Evolutionary conservation across 805 yeast genomes (phyloP).

Genomic region (Lachancea lanzarotensis): DNA sequence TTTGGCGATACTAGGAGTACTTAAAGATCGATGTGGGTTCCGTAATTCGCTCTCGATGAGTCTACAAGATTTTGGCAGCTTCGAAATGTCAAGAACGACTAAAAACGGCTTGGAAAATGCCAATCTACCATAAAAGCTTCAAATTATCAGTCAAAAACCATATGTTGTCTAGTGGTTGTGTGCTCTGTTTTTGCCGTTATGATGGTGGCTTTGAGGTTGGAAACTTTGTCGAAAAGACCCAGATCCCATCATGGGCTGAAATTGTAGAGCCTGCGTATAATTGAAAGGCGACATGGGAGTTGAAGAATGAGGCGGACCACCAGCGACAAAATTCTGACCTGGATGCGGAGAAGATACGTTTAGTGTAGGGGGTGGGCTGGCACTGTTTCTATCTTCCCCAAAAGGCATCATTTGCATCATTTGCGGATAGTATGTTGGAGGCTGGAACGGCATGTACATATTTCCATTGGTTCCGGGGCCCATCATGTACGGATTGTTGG

Average conservation of each 20-base stretch:
- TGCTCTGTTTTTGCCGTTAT: constrained; percentile 11
- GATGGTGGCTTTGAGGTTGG: constrained; percentile 15
- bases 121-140: no score
- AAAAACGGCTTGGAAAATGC: not conserved
- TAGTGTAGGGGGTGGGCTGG: constrained; percentile 24
- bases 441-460: constrained; percentile 32
- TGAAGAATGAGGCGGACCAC: constrained; percentile 11
- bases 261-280: constrained; percentile 25
- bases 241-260: constrained; percentile 22
- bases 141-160: no score
- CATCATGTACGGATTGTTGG: constrained; percentile 25
- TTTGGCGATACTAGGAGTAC: not conserved
- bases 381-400: constrained; percentile 16
- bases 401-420: constrained; percentile 29
- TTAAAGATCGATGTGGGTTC: not conserved
- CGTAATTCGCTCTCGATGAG: not conserved
- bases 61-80: not conserved
- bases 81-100: no score
- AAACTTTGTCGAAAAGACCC: constrained; percentile 20
- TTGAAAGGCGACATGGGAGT: constrained; percentile 23
- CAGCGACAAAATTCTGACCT: constrained; percentile 22
- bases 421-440: constrained; percentile 30
- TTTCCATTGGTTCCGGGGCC: constrained; percentile 18
- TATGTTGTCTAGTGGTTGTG: constrained; percentile 7
- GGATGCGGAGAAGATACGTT: constrained; percentile 25